phyloP scores from a whole-genome alignment of 1,284 basidiomycete species.

The Austroboletus novae-zelandiae region DNA sequence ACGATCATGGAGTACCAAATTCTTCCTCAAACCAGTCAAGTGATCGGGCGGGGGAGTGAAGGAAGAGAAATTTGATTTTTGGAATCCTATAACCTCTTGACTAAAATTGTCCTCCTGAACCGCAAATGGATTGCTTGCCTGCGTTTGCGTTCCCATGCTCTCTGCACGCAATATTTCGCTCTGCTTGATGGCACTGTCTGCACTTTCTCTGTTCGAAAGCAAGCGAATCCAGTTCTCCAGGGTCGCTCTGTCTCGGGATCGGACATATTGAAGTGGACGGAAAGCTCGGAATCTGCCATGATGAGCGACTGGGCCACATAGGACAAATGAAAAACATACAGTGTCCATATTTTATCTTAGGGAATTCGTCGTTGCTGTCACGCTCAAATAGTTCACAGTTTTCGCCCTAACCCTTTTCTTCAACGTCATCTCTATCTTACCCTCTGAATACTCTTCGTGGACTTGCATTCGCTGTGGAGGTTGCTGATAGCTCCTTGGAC shows the following conservation, averaged over 20 bases:
- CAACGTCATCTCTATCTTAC: constrained; percentile 35
- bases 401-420: constrained; percentile 35
- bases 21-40: constrained; percentile 79
- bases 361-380: constrained; percentile 38
- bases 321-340: constrained; percentile 53
- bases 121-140: constrained; percentile 25
- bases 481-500: no score
- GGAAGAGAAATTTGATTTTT: constrained; percentile 86
- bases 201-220: constrained; percentile 94
- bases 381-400: constrained; percentile 44
- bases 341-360: constrained; percentile 76
- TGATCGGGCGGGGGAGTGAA: constrained; percentile 91
- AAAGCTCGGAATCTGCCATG: constrained; percentile 73
- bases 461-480: constrained; percentile 44
- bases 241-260: constrained; percentile 84
- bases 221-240: constrained; percentile 94
- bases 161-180: constrained; percentile 73
- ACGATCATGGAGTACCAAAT: constrained; percentile 88
- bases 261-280: constrained; percentile 93
- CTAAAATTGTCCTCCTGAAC: neutral
- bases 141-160: constrained; percentile 44
- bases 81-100: constrained; percentile 41
- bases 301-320: constrained; percentile 4
- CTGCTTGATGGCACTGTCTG: constrained; percentile 82
- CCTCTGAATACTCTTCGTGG: constrained; percentile 39